A percentile compares a stretch with the other conserved stretches of the same genome.
Conservation (phyloP, 441 rosid species). For the Adansonia gregorii region DNA sequence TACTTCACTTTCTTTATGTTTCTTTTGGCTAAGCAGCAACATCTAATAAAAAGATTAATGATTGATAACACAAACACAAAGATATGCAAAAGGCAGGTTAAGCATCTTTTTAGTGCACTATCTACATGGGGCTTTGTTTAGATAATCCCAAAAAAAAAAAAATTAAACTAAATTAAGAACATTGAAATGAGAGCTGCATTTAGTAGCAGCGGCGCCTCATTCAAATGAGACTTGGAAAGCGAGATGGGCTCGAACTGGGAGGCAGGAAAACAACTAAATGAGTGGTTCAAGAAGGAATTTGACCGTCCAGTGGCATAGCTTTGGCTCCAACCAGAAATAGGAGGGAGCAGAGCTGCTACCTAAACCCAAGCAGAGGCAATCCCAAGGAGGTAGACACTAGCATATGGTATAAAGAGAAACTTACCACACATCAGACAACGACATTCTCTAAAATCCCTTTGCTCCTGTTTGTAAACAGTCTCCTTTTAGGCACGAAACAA, state of each 20-base stretch:
- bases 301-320: background rate
- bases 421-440: background rate
- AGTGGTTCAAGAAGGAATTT: background rate
- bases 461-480: background rate
- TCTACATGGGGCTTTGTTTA: background rate
- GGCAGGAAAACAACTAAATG: background rate
- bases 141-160: slow-evolving; percentile 32
- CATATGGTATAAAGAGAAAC: background rate
- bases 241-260: background rate
- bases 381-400: background rate
- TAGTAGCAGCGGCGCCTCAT: background rate
- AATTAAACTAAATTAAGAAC: background rate
- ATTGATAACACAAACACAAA: background rate
- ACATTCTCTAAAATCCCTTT: background rate
- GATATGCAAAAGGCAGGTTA: too few species aligned
- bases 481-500: background rate
- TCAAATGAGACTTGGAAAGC: background rate
- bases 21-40: background rate
- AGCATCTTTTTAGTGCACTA: background rate
- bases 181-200: background rate
- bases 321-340: too few species aligned
- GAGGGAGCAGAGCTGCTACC: too few species aligned
- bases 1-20: slow-evolving; percentile 55
- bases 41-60: background rate
- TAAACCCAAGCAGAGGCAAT: background rate